Evolutionary conservation across 345 rosid genomes (phyloP), one percentile per base, ranked within the genome.

Genomic region (Lumnitzera racemosa): DNA sequence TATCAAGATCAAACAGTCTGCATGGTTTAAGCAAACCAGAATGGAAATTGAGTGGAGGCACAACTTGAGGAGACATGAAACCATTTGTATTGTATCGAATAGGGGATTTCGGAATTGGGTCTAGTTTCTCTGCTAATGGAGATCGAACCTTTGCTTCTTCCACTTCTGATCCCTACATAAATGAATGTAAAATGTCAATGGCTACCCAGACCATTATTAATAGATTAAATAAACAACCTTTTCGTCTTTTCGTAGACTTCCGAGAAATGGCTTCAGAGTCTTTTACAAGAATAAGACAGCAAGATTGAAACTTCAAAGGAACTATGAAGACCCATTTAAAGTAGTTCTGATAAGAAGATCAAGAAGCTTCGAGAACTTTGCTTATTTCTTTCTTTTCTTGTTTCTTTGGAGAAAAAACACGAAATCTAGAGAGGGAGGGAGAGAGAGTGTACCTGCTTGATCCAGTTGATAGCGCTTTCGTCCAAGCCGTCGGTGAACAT

Each of bases 401-500:
- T 4, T 36, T 36, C 43, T 36, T 36, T 36, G 43, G 11, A 15
- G 49, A 41, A 60, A 25, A 36, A 59, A 59, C 23, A 59, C 41
- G 25, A 20, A 29, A 15, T 59, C 36, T 29, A 15, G 62, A 47
- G 25, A 54, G 31, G 1, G 17, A 31, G n/a, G n/a, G 23, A 12
- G 8, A 47, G 23, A 24, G 15, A 24, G 31, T 4, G 23, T 16
- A 85, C 91, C 83, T 74, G 83, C 69, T 87, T 88, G 81, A 86
- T 78, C 88, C 92, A 90, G 69, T 75, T 79, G 82, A 85, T 85
- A 7, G 83, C 83, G 48, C 73, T 66, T 64, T 86, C 87, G 63
- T 89, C 89, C 61, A 84, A 51, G 50, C 89, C 89, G 29, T 85
- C 84, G 0, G 91, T 83, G 76, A 83, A 80, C 96, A 85, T 53